A percentile compares a stretch with the other conserved stretches of the same genome.
Evolutionary conservation across 352 stramenopile genomes (phyloP).

Genomic region (Globisporangium heterothallicum): DNA sequence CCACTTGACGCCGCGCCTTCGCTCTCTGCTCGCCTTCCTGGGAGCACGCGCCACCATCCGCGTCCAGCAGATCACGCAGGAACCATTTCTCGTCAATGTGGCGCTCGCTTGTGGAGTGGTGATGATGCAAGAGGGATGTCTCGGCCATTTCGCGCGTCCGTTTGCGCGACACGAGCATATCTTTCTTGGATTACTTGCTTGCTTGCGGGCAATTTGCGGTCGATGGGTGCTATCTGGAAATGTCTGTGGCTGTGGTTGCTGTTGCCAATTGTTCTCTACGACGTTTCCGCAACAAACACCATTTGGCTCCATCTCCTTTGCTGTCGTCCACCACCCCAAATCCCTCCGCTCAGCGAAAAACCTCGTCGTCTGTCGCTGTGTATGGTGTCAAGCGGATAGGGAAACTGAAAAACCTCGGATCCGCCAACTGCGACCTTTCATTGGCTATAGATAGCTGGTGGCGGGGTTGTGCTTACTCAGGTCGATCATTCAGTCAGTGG

Average conservation of each 20-base stretch:
- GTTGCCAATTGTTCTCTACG: slow-evolving; percentile 1
- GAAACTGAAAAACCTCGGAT: slow-evolving; percentile 3
- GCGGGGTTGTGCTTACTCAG: too few relatives aligned
- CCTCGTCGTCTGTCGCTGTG: too few relatives aligned
- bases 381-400: too few relatives aligned
- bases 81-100: slow-evolving; percentile 31
- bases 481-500: not conserved
- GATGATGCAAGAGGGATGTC: slow-evolving; percentile 21
- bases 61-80: slow-evolving; percentile 28
- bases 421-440: slow-evolving; percentile 1
- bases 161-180: slow-evolving; percentile 51
- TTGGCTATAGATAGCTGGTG: not conserved
- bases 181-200: not conserved
- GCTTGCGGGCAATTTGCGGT: not conserved
- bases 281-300: slow-evolving; percentile 4
- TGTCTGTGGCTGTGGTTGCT: slow-evolving; percentile 1
- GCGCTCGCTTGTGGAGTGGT: slow-evolving; percentile 11
- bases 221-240: slow-evolving; percentile 1
- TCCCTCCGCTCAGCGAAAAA: slow-evolving; percentile 7
- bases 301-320: not conserved
- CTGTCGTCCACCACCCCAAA: not conserved
- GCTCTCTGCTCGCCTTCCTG: slow-evolving; percentile 3
- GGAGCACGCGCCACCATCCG: slow-evolving; percentile 7
- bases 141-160: slow-evolving; percentile 27
- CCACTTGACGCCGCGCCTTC: slow-evolving; percentile 12